Base-by-base conservation (phyloP, 352 stramenopile species). In the Elongisporangium senticosum region DNA sequence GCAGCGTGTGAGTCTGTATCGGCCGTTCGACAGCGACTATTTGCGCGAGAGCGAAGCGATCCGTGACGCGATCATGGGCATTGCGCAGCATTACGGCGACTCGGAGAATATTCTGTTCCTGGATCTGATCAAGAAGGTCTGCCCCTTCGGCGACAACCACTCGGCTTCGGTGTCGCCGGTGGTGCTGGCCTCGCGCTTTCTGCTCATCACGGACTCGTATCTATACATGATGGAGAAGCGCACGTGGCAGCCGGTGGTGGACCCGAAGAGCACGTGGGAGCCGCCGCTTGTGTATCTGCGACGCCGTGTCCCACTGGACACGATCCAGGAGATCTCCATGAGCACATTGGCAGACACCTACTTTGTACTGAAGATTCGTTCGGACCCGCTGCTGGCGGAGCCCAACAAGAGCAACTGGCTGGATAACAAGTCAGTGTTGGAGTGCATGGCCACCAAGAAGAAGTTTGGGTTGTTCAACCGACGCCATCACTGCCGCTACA, bases 391-490 rank as follows among this genome's bases (percentile, higher is more conserved):
- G 39, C 66, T 84, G 23, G 15, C 63, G 0, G 75, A 92, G 51
- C 83, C 86, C 2, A 75, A 94, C 71, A 89, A 85, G 53, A 79
- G 77, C 63, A 83, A 95, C 60, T 95, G 86, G 86, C 64, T 82
- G 26, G 86, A 94, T 52, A 91, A 95, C 62, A 93, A 92, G 59
- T 71, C 69, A 13, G 83, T 82, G n/a, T 76, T 90, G 67, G 71
- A 87, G 26, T 96, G 88, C 59, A 93, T 93, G 77, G 72, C 73
- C 10, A 96, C 87, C 22, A 81, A 86, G 21, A 89, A 86, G 58
- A 95, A 95, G 57, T 96, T 96, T 66, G 80, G 80, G 3, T 61
- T 96, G 14, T 96, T 96, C 33, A 90, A 89, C 54, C 82, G 87
- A 3, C 82, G 88, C 13, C 88, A 96, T 59, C 88, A 96, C 56